Percentiles rank a stretch among this genome's conserved stretches.
Conservation (phyloP, 768 basidiomycete genomes). For the Tricholoma terreum region DNA sequence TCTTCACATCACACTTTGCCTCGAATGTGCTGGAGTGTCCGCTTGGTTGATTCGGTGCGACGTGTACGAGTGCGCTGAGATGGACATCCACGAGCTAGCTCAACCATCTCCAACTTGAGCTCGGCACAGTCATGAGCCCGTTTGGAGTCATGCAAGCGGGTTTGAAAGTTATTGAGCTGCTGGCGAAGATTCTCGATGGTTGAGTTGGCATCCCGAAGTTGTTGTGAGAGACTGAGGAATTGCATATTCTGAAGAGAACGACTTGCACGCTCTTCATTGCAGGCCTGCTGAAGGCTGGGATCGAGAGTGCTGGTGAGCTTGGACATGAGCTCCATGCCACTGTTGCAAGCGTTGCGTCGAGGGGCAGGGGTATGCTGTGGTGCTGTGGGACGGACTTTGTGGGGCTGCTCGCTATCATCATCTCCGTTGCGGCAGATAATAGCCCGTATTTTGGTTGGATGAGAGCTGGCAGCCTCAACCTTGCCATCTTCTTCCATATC, state of each 20-base stretch:
- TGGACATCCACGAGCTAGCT: not conserved
- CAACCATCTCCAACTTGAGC: not conserved
- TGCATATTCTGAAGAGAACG: not conserved
- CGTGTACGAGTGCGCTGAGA: not conserved
- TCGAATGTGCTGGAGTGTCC: not conserved
- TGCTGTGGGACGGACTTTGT: constrained; percentile 8
- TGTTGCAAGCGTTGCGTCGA: not conserved
- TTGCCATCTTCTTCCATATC: constrained; percentile 5
- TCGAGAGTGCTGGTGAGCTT: constrained; percentile 17
- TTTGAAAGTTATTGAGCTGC: not conserved
- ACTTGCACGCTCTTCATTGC: not conserved
- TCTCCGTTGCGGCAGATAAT: not conserved
- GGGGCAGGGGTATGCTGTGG: not conserved
- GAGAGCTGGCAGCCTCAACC: not conserved
- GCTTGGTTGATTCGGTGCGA: not conserved
- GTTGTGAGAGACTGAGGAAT: not conserved
- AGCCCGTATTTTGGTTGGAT: not conserved
- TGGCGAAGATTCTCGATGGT: not conserved
- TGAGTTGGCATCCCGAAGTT: not conserved
- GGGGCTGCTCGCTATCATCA: not conserved
- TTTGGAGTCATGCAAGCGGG: not conserved
- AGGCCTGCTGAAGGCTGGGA: constrained; percentile 8
- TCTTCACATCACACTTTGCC: not conserved
- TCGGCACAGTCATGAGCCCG: not conserved
- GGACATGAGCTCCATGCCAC: not conserved